phyloP scores from a whole-genome alignment of 139 green algal genomes.

The Zygnema cylindricum region DNA sequence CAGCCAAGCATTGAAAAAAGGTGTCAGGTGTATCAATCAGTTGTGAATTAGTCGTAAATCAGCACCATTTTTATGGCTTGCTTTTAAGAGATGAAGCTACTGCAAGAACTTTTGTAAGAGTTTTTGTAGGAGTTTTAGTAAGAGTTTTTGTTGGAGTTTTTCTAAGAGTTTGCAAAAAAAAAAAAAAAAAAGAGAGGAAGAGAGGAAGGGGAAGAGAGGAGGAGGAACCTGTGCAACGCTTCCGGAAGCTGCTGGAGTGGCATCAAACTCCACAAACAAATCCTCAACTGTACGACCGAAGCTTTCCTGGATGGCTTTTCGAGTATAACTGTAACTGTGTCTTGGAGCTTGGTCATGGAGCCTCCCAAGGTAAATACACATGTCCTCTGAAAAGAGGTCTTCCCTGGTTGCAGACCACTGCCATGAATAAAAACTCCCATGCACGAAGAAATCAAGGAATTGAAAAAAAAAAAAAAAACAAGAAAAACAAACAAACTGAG shows the following conservation, averaged over 20 bases:
- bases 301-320: slow-evolving; percentile 69
- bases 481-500: too few species aligned
- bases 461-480: too few species aligned
- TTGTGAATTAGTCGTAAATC: too few species aligned
- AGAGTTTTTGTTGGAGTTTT: not conserved
- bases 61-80: too few species aligned
- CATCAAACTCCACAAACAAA: slow-evolving; percentile 85
- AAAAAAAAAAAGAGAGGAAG: slow-evolving; percentile 6
- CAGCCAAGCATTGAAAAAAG: too few species aligned
- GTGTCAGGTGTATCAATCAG: too few species aligned
- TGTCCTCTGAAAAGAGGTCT: slow-evolving; percentile 90
- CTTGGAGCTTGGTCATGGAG: slow-evolving; percentile 69
- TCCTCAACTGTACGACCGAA: slow-evolving; percentile 76
- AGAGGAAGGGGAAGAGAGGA: not conserved
- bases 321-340: slow-evolving; percentile 64
- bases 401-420: slow-evolving; percentile 89
- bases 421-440: too few species aligned
- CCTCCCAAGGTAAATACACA: slow-evolving; percentile 35
- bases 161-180: not conserved
- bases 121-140: slow-evolving; percentile 12
- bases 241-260: slow-evolving; percentile 81
- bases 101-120: not conserved
- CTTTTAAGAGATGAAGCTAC: too few species aligned
- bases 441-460: too few species aligned
- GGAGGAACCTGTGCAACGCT: slow-evolving; percentile 95